Evolutionary conservation across 2,329 filamentous ascomycete genomes (phyloP).

Genomic region (Amylocarpus encephaloides): DNA sequence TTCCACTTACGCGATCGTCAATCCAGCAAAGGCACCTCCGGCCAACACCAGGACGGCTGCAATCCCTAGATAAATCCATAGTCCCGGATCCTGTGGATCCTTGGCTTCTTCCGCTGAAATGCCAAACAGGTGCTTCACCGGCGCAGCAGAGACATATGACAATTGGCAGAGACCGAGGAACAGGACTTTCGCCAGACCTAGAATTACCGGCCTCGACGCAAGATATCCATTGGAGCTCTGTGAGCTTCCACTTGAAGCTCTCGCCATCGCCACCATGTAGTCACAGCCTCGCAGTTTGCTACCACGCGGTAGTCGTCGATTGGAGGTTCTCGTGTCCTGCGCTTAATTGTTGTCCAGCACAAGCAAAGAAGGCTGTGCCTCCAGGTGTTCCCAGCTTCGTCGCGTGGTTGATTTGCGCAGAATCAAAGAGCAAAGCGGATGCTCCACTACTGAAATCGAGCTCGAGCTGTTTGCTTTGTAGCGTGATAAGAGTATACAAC

Average conservation of each 20-base stretch:
- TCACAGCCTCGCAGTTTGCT: neutral
- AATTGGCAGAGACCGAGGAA: conserved; percentile 42
- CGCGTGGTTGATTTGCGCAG: neutral
- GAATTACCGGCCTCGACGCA: conserved; percentile 41
- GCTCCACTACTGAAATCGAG: neutral
- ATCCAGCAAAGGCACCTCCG: conserved; percentile 87
- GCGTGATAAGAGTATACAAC: no score
- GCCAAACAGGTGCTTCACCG: conserved; percentile 34
- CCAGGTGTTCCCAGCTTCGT: neutral
- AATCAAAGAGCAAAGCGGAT: neutral
- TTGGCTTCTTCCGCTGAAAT: conserved; percentile 43
- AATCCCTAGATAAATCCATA: conserved; percentile 76
- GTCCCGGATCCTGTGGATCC: conserved; percentile 52
- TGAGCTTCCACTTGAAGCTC: neutral
- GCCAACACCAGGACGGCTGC: conserved; percentile 77
- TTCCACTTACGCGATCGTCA: conserved; percentile 72
- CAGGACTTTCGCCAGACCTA: conserved; percentile 47
- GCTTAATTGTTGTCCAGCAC: no score
- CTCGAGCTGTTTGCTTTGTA: no score
- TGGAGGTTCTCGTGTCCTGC: neutral
- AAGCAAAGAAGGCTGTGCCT: neutral
- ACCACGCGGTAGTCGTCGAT: neutral
- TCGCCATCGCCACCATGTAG: neutral
- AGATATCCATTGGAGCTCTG: conserved; percentile 32
- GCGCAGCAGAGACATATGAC: conserved; percentile 29